Evolutionary conservation across 2,329 filamentous ascomycete species (phyloP), one percentile per base, ranked within the genome.

Genomic region (Pseudocercospora eumusae): DNA sequence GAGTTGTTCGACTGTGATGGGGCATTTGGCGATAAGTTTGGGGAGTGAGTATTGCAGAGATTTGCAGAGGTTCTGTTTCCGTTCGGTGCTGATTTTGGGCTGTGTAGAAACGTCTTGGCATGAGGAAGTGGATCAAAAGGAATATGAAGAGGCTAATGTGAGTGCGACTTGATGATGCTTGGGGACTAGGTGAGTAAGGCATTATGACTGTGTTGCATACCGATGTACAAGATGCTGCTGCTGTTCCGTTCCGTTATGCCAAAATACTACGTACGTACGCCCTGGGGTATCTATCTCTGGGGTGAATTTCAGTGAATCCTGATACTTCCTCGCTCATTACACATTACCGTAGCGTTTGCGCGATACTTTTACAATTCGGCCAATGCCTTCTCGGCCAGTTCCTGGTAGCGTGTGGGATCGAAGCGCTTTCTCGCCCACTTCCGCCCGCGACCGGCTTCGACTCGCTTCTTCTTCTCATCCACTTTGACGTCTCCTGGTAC

Each of bases 1-100:
- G 2, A 78, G 76, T 44, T 75, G 75, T 15, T 71, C 68, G 8
- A 78, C 74, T 52, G 67, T 75, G 58, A 77, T 80, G 78, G 72
- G 74, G 53, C 78, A 80, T 70, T 67, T 73, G 64, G 77, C 74
- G 4, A 72, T 78, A 55, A 72, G 72, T 42, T 64, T 75, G 31
- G 78, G 77, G 2, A 73, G 70, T 72, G 21, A 66, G 70, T 69
- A 18, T 25, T n/a, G n/a, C n/a, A n/a, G n/a, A n/a, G n/a, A n/a
- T n/a, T n/a, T n/a, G n/a, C n/a, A n/a, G n/a, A n/a, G n/a, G n/a
- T n/a, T n/a, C n/a, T n/a, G n/a, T n/a, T n/a, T n/a, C n/a, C n/a
- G n/a, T n/a, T n/a, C n/a, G n/a, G n/a, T n/a, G n/a, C n/a, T n/a
- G n/a, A n/a, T n/a, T 33, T 13, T 40, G 10, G 21, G 21, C 1